Percentiles rank a stretch among this genome's conserved stretches.
These are phyloP conservation scores for Sporothrix luriei DNA, from an alignment of 2,329 filamentous ascomycete genomes.

Conservation along the genomic window DNA sequence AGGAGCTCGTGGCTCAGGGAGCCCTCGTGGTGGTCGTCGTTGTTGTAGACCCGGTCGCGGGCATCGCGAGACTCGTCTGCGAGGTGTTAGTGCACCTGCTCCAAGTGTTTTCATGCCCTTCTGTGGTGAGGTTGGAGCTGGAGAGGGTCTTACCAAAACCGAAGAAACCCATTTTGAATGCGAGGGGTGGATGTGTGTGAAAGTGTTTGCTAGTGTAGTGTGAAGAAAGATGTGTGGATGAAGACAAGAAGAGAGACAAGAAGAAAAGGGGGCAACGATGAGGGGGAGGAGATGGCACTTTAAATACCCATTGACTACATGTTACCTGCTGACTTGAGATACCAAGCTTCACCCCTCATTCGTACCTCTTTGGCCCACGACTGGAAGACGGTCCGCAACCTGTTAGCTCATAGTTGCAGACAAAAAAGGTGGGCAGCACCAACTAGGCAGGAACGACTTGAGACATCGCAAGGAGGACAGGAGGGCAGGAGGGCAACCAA, in stretches of 20 bases:
- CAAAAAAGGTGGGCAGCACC: background rate
- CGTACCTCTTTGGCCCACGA: background rate
- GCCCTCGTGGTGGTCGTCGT: conserved; percentile 55
- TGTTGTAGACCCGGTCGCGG: conserved; percentile 50
- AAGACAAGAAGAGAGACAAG: conserved; percentile 6
- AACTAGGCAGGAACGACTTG: conserved; percentile 24
- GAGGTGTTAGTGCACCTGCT: background rate
- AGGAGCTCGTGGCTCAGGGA: conserved; percentile 72
- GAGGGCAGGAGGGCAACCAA: background rate
- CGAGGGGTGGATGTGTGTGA: background rate
- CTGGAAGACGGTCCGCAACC: background rate
- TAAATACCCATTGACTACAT: conserved; percentile 31
- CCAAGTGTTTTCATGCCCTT: too few species aligned
- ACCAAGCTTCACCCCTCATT: background rate
- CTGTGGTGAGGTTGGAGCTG: background rate
- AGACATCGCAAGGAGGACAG: background rate
- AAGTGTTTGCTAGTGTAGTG: conserved; percentile 6
- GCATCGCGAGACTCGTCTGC: conserved; percentile 48
- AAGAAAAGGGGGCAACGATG: background rate
- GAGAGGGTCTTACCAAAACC: conserved; percentile 31
- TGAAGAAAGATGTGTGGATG: conserved; percentile 2
- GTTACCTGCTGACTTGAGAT: too few species aligned
- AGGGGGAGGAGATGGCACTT: conserved; percentile 26
- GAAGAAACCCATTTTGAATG: conserved; percentile 36
- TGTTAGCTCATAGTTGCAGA: conserved; percentile 8